Conservation (phyloP, 441 rosid genomes). For the Eutrema salsugineum region DNA sequence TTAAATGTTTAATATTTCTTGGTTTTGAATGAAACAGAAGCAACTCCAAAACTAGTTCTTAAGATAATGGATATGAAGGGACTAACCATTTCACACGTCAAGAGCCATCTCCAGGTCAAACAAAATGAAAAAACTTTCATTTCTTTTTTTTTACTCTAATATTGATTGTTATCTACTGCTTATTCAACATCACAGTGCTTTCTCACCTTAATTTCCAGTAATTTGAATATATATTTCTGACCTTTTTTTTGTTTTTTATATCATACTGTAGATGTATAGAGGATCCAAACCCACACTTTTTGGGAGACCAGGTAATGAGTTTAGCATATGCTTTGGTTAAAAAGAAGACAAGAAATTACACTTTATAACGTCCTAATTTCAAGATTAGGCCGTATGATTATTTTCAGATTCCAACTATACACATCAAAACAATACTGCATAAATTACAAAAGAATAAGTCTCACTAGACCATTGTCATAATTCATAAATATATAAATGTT, state of each 20-base stretch:
- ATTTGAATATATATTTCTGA: not conserved
- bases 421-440: not conserved
- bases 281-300: constrained; percentile 27
- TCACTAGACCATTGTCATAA: not conserved
- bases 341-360: not conserved
- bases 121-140: not conserved
- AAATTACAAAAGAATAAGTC: not conserved
- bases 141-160: not conserved
- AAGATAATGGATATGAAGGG: constrained; percentile 97
- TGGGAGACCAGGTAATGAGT: constrained; percentile 18
- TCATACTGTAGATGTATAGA: constrained; percentile 31
- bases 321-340: not conserved
- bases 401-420: not conserved
- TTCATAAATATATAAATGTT: constrained; percentile 3
- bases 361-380: not conserved
- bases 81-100: constrained; percentile 94
- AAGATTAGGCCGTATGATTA: not conserved
- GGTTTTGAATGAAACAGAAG: constrained; percentile 48
- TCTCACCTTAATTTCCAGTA: not conserved
- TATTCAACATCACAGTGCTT: not conserved
- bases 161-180: not conserved
- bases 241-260: constrained; percentile 1
- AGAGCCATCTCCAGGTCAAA: constrained; percentile 95
- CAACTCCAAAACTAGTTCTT: constrained; percentile 96
- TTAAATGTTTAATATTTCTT: not conserved